These are phyloP conservation scores for Solanum infundibuliforme DNA, from an alignment of 257 asterid genomes.

Conservation along the genomic window DNA sequence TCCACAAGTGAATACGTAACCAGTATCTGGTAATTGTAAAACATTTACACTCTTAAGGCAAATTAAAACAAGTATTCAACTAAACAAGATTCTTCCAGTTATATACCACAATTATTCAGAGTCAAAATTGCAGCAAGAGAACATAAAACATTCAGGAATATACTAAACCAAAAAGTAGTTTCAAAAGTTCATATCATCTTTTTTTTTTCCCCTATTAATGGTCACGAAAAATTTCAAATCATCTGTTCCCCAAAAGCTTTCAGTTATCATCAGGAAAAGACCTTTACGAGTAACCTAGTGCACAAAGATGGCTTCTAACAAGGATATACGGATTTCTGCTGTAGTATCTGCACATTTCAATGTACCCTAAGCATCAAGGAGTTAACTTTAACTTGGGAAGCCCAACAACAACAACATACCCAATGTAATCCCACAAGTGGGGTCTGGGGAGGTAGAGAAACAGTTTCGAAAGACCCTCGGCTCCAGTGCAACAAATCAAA, in stretches of 20 bases:
- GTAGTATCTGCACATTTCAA: neutral
- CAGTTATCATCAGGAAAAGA: neutral
- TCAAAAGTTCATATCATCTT: neutral
- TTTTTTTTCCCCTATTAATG: neutral
- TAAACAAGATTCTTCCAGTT: neutral
- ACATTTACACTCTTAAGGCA: neutral
- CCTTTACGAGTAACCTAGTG: neutral
- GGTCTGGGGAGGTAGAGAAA: neutral
- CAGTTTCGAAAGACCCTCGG: neutral
- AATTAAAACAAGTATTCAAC: neutral
- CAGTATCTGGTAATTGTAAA: constrained; percentile 33
- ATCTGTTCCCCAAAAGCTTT: neutral
- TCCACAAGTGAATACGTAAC: constrained; percentile 76
- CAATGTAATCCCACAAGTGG: neutral
- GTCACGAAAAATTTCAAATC: neutral
- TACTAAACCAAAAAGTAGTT: neutral
- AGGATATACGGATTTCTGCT: neutral
- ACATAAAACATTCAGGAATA: neutral
- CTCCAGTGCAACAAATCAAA: neutral
- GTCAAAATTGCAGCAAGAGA: neutral
- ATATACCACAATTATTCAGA: neutral
- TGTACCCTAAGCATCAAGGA: neutral
- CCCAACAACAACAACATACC: neutral
- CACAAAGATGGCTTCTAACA: neutral
- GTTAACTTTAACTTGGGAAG: neutral